Percentiles rank a stretch among this genome's conserved stretches.
These are phyloP conservation scores for Chlorella sp. DNA, from an alignment of 139 green algal species.

Conservation along the genomic window DNA sequence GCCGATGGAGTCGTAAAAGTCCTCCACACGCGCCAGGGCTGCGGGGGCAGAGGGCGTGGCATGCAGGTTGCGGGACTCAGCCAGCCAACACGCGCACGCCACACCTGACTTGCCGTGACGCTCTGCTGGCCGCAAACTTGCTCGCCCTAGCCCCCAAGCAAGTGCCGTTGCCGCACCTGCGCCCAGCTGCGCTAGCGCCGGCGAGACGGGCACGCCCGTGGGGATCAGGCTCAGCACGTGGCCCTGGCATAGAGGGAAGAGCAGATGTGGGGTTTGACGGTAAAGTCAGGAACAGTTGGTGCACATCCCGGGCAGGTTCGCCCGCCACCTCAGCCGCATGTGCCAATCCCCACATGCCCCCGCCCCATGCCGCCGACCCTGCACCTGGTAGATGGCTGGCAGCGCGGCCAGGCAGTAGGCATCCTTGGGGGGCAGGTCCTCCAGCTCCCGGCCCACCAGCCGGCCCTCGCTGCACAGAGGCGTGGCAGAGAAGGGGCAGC, in stretches of 20 bases:
- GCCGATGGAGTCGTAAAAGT: slow-evolving; percentile 96
- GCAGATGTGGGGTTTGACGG: too few species aligned
- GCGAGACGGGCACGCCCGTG: slow-evolving; percentile 7
- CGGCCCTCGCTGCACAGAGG: slow-evolving; percentile 17
- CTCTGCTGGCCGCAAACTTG: too few species aligned
- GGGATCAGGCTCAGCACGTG: slow-evolving; percentile 55
- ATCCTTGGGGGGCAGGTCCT: slow-evolving; percentile 38
- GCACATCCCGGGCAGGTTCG: too few species aligned
- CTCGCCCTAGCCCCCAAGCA: too few species aligned
- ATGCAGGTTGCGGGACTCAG: not conserved
- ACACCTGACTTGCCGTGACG: too few species aligned
- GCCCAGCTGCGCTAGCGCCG: slow-evolving; percentile 11
- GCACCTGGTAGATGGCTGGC: slow-evolving; percentile 19
- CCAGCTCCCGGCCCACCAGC: slow-evolving; percentile 25
- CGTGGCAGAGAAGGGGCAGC: not conserved
- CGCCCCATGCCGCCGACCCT: too few species aligned
- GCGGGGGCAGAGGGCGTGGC: not conserved
- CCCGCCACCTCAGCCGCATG: too few species aligned
- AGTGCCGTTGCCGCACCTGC: not conserved
- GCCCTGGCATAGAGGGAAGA: slow-evolving; percentile 62
- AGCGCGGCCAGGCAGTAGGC: slow-evolving; percentile 53
- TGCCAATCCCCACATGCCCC: too few species aligned
- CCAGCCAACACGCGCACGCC: too few species aligned
- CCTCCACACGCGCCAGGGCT: slow-evolving; percentile 68
- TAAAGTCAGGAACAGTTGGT: too few species aligned